phyloP scores from a whole-genome alignment of 2,329 filamentous ascomycete genomes.

The Talaromyces sp. region DNA sequence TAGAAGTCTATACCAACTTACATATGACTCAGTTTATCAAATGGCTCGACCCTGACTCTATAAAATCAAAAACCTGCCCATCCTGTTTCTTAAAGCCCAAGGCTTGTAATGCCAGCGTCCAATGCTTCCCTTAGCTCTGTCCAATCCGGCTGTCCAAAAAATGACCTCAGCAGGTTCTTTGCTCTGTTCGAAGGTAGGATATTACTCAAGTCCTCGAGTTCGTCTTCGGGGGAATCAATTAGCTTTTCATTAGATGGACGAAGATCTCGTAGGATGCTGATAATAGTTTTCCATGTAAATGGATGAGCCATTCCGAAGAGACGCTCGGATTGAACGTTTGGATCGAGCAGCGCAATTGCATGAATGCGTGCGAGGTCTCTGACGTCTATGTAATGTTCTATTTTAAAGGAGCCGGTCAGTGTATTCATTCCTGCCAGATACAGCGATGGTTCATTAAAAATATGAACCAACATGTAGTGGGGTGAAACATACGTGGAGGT shows the following conservation, averaged over 20 bases:
- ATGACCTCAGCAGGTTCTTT: conserved; percentile 20
- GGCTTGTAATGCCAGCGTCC: too few relatives aligned
- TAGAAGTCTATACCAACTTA: too few relatives aligned
- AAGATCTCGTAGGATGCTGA: conserved; percentile 32
- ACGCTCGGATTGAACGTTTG: conserved; percentile 44
- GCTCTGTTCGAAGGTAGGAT: conserved; percentile 17
- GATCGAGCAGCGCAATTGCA: conserved; percentile 46
- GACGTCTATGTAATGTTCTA: conserved; percentile 45
- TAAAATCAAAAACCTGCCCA: too few relatives aligned
- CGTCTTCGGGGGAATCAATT: conserved; percentile 17
- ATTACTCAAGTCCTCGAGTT: conserved; percentile 18
- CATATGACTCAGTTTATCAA: too few relatives aligned
- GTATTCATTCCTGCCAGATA: neutral
- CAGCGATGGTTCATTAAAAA: neutral
- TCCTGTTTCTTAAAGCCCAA: too few relatives aligned
- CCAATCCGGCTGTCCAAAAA: conserved; percentile 18
- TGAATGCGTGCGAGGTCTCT: conserved; percentile 50
- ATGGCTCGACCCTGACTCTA: too few relatives aligned
- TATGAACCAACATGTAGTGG: too few relatives aligned
- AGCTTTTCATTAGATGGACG: conserved; percentile 35
- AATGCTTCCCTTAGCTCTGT: conserved; percentile 16
- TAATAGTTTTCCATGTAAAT: conserved; percentile 41
- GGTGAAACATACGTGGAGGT: neutral
- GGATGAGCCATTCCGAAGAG: conserved; percentile 50
- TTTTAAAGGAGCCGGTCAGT: too few relatives aligned